A percentile compares a stretch with the other conserved stretches of the same genome.
Evolutionary conservation across 1,284 basidiomycete species (phyloP).

Genomic region (Sanghuangporus weigelae): DNA sequence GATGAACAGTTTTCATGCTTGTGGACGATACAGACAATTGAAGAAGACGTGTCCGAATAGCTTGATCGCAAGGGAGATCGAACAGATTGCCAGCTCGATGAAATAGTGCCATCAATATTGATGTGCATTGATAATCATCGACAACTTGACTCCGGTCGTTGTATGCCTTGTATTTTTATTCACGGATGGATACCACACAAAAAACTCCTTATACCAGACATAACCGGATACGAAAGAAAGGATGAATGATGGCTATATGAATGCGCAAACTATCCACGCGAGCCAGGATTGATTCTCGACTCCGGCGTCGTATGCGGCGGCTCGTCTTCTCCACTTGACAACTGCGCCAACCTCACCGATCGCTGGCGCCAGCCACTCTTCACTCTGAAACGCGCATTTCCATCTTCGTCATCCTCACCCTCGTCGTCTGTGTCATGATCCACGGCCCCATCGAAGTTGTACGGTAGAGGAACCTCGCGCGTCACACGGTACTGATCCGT

Average conservation of each 20-base stretch:
- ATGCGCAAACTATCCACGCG: no score
- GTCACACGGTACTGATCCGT: slow-evolving; percentile 83
- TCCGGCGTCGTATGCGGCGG: background rate
- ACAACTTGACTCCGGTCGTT: no score
- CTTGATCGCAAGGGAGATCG: slow-evolving; percentile 72
- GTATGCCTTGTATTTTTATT: no score
- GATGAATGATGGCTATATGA: background rate
- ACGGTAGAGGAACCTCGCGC: slow-evolving; percentile 73
- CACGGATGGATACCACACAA: background rate
- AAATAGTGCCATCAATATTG: slow-evolving; percentile 33
- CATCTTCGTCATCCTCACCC: slow-evolving; percentile 33
- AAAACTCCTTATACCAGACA: background rate
- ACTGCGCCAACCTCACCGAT: slow-evolving; percentile 4
- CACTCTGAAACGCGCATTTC: slow-evolving; percentile 23
- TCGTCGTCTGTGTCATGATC: slow-evolving; percentile 31
- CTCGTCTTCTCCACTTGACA: slow-evolving; percentile 9
- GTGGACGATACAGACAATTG: slow-evolving; percentile 46
- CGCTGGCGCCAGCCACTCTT: slow-evolving; percentile 7
- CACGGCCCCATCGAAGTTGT: slow-evolving; percentile 44
- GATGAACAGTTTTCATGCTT: background rate
- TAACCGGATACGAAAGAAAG: background rate
- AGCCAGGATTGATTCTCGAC: background rate
- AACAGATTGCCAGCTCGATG: slow-evolving; percentile 62
- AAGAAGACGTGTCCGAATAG: slow-evolving; percentile 71
- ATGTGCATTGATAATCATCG: background rate